Evolutionary conservation across 306 rosid species (phyloP), one percentile per base, ranked within the genome.

Genomic region (Cucurbita ficifolia): DNA sequence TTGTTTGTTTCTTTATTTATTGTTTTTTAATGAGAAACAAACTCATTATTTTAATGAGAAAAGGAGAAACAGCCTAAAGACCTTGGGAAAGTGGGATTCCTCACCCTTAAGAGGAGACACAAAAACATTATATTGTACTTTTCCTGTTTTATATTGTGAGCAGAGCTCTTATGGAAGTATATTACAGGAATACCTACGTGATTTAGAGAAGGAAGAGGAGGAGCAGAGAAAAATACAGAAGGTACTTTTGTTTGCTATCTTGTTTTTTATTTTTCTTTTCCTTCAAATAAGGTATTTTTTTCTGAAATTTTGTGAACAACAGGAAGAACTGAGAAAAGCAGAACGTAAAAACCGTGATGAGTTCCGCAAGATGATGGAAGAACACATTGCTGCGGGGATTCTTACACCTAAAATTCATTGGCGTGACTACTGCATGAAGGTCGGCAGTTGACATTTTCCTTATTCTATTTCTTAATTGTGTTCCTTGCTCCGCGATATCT

Each of bases 331-430:
- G 83, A 88, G 96, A 83, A 92, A 90, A 86, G 75, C 72, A 29
- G 98, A 92, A 81, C 93, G 98, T 16, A 86, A 88, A 88, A 90
- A 90, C 77, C 93, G 96, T 40, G 96, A 90, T 62, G 96, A 92
- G 59, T 92, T 92, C 82, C 96, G 96, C 71, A 92, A 84, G 79
- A 79, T 90, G 89, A 90, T 92, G 96, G 96, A 90, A 40, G 98
- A 88, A 68, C 96, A 92, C 81, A 75, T 86, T 1, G 51, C 88
- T 51, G 83, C 82, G n/a, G 93, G 91, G 81, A 79, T 71, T 83
- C 91, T 92, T 65, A 87, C 89, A 18, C 89, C 89, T 40, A 90
- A 90, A 80, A 87, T 87, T 80, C 86, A 90, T 69, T 90, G 96
- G 98, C 98, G 96, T 74, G 98, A 92, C 84, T 92, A 90, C 78